A percentile compares a stretch with the other conserved stretches of the same genome.
These are phyloP conservation scores for Sapria himalayana DNA, from an alignment of 345 rosid species.

Conservation along the genomic window DNA sequence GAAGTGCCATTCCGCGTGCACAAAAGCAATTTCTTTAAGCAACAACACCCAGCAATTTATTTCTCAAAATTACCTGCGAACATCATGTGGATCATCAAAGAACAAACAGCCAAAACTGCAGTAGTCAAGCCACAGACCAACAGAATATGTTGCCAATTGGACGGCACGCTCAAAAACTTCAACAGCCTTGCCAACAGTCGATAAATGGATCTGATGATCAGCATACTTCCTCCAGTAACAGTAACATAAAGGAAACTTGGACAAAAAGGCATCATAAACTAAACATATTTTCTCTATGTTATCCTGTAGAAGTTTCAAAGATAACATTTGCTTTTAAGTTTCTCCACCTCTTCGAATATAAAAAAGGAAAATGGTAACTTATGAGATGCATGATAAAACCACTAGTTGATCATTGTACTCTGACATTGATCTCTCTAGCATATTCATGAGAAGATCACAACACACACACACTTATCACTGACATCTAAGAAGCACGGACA, in stretches of 20 bases:
- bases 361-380: not conserved
- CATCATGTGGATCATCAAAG: conserved; percentile 46
- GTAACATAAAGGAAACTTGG: conserved; percentile 62
- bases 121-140: conserved; percentile 60
- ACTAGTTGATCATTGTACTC: not conserved
- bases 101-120: conserved; percentile 32
- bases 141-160: conserved; percentile 45
- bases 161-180: conserved; percentile 60
- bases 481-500: no score
- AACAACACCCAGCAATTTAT: no score
- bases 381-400: not conserved
- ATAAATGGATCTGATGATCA: conserved; percentile 29
- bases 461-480: no score
- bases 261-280: conserved; percentile 61
- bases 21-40: no score
- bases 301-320: conserved; percentile 29
- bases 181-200: conserved; percentile 36
- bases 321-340: conserved; percentile 1
- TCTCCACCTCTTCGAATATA: not conserved
- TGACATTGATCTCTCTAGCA: not conserved
- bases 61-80: conserved; percentile 47
- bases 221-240: conserved; percentile 84
- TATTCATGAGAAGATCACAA: no score
- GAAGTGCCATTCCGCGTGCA: no score
- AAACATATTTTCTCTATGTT: conserved; percentile 31